A percentile compares a stretch with the other conserved stretches of the same genome.
phyloP scores from a whole-genome alignment of 345 rosid genomes.

The Arabis hirsuta region DNA sequence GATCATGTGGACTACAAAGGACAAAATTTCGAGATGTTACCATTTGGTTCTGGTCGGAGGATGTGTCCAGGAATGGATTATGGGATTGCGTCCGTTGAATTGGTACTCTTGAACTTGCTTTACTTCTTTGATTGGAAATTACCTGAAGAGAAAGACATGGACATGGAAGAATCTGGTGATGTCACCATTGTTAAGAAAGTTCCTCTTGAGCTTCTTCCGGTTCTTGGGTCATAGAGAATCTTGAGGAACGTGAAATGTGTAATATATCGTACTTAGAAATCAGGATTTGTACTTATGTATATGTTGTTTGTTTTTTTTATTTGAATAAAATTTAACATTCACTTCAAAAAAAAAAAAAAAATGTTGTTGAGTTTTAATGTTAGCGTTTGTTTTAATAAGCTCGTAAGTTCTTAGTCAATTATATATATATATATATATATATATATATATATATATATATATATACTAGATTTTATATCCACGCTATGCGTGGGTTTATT shows the following conservation, averaged over 20 bases:
- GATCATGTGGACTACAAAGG: constrained; percentile 29
- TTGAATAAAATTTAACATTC: no score
- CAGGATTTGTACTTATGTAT: no score
- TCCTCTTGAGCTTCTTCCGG: constrained; percentile 23
- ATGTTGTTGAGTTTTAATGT: no score
- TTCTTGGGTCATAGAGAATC: neutral
- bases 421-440: no score
- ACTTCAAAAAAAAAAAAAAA: no score
- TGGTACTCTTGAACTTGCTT: constrained; percentile 32
- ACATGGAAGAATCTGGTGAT: constrained; percentile 31
- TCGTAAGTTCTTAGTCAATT: no score
- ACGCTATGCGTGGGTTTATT: no score
- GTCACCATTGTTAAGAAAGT: constrained; percentile 13
- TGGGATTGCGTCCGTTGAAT: constrained; percentile 24
- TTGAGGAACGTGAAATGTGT: neutral
- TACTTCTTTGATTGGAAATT: constrained; percentile 33
- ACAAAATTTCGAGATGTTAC: constrained; percentile 25
- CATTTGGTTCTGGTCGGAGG: constrained; percentile 36
- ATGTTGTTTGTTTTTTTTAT: no score
- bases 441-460: no score
- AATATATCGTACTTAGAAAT: neutral
- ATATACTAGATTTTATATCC: no score
- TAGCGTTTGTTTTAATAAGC: no score
- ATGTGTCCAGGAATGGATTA: constrained; percentile 37
- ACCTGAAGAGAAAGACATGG: constrained; percentile 5